These are phyloP conservation scores for Maudiozyma bulderi DNA, from an alignment of 805 yeast species.

Conservation along the genomic window DNA sequence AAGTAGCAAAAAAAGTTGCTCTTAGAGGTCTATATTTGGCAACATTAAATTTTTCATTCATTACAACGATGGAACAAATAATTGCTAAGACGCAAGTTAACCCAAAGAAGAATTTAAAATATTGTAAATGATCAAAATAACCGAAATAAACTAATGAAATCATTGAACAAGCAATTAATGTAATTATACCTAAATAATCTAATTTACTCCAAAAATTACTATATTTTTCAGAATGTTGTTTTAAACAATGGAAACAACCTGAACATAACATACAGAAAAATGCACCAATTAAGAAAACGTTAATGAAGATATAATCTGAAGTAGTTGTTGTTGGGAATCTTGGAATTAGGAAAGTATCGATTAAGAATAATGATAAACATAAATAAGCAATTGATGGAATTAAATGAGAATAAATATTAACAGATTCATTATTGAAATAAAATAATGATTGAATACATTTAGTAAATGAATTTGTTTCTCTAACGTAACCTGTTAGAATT, in stretches of 20 bases:
- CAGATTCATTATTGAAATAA: slow-evolving; percentile 60
- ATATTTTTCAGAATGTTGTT: slow-evolving; percentile 52
- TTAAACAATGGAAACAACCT: slow-evolving; percentile 56
- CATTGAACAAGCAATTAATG: slow-evolving; percentile 56
- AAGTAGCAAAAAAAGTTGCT: slow-evolving; percentile 66
- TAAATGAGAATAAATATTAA: slow-evolving; percentile 62
- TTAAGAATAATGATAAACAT: slow-evolving; percentile 17
- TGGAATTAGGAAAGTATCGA: slow-evolving; percentile 25
- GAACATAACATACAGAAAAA: slow-evolving; percentile 52
- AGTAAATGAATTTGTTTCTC: slow-evolving; percentile 39
- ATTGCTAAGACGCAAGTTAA: slow-evolving; percentile 48
- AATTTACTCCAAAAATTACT: slow-evolving; percentile 53
- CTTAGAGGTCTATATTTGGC: slow-evolving; percentile 63
- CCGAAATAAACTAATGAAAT: slow-evolving; percentile 42
- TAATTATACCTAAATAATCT: slow-evolving; percentile 68
- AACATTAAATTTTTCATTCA: slow-evolving; percentile 55
- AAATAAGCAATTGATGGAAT: slow-evolving; percentile 32
- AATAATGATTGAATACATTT: slow-evolving; percentile 41
- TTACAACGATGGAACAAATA: slow-evolving; percentile 52
- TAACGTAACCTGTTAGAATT: slow-evolving; percentile 56
- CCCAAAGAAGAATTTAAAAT: slow-evolving; percentile 22
- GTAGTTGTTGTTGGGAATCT: slow-evolving; percentile 29
- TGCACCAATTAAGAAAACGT: slow-evolving; percentile 49
- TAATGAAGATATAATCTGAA: slow-evolving; percentile 42
- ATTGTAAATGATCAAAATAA: slow-evolving; percentile 29